Percentiles rank a stretch among this genome's conserved stretches.
phyloP scores from a whole-genome alignment of 108 stramenopile genomes.

The Skeletonema marinoi region DNA sequence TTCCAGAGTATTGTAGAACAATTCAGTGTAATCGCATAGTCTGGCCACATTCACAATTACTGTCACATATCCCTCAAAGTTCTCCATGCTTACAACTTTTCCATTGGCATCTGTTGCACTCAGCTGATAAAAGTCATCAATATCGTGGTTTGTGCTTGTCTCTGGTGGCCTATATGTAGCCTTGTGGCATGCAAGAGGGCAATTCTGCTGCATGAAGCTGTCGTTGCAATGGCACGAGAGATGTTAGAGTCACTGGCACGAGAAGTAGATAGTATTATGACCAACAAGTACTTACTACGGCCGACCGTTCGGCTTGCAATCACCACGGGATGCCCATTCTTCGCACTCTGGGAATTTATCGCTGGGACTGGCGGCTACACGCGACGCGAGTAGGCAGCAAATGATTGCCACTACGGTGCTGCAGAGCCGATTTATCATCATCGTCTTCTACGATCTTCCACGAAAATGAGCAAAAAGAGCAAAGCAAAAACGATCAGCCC shows the following conservation, averaged over 20 bases:
- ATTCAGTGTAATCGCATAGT: conserved; percentile 39
- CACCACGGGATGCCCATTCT: conserved; percentile 40
- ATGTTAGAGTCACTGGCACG: neutral
- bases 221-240: neutral
- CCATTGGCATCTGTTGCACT: conserved; percentile 38
- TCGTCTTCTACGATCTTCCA: neutral
- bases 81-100: conserved; percentile 15
- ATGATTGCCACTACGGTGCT: neutral
- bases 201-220: conserved; percentile 47
- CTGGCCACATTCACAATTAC: conserved; percentile 43
- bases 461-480: no score
- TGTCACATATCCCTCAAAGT: conserved; percentile 50
- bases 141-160: conserved; percentile 12
- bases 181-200: conserved; percentile 37
- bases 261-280: neutral
- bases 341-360: conserved; percentile 21
- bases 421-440: neutral
- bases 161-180: conserved; percentile 21
- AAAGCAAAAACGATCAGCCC: no score
- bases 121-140: conserved; percentile 40
- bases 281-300: conserved; percentile 24
- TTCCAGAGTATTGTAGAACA: conserved; percentile 34
- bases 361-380: neutral
- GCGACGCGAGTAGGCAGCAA: neutral
- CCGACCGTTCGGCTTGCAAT: conserved; percentile 33